Conservation (phyloP, 257 asterid genomes). For the Sherardia arvensis region DNA sequence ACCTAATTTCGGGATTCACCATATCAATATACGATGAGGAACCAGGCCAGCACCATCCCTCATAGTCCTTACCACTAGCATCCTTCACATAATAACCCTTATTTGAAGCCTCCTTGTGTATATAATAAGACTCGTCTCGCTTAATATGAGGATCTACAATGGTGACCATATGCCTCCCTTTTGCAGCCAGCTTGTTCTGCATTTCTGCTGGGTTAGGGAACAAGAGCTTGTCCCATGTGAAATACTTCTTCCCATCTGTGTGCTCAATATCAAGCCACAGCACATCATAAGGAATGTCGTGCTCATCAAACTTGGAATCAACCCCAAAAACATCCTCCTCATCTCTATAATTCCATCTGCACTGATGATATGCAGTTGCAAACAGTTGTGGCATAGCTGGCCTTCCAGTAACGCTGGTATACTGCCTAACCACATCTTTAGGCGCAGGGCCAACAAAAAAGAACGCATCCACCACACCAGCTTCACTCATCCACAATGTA, state of each 20-base stretch:
- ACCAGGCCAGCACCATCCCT: conserved; percentile 99
- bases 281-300: conserved; percentile 93
- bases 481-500: conserved; percentile 95
- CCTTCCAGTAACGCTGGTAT: conserved; percentile 70
- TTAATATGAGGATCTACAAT: conserved; percentile 98
- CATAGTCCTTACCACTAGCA: conserved; percentile 76
- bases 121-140: conserved; percentile 72
- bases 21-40: conserved; percentile 85
- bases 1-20: conserved; percentile 82
- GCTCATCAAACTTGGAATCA: conserved; percentile 83
- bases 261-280: conserved; percentile 99
- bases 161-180: conserved; percentile 94
- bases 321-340: conserved; percentile 86
- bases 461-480: conserved; percentile 89
- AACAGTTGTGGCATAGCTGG: conserved; percentile 92
- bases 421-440: conserved; percentile 88
- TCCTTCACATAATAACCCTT: conserved; percentile 88
- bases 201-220: conserved; percentile 91
- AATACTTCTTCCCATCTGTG: conserved; percentile 87
- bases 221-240: conserved; percentile 79
- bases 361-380: conserved; percentile 87
- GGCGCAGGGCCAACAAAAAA: conserved; percentile 89
- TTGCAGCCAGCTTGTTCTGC: conserved; percentile 88
- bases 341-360: conserved; percentile 97
- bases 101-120: conserved; percentile 83